Evolutionary conservation across 2,329 filamentous ascomycete species (phyloP).

Genomic region (Cadophora luteo-olivacea): DNA sequence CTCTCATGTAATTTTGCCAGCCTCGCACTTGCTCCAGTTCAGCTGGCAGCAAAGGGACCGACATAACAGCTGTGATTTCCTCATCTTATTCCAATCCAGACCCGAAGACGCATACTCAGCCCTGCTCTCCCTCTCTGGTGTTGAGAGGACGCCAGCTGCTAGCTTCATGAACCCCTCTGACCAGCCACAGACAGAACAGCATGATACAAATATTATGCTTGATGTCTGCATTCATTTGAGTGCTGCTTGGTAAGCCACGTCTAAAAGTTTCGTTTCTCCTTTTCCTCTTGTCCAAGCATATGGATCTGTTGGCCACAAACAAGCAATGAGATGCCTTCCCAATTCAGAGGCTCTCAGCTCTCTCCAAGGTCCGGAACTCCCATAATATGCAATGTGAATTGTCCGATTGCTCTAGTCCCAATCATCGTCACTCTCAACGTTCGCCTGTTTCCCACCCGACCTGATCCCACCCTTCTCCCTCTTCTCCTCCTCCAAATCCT

Average conservation of each 20-base stretch:
- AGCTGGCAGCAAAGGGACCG: too few relatives aligned
- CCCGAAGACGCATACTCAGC: too few relatives aligned
- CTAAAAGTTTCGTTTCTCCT: neutral
- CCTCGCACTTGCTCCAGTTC: too few relatives aligned
- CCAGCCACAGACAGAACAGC: too few relatives aligned
- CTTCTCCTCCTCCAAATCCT: constrained; percentile 43
- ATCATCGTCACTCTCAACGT: constrained; percentile 53
- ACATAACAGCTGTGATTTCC: too few relatives aligned
- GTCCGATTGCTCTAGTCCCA: constrained; percentile 54
- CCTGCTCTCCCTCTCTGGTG: too few relatives aligned
- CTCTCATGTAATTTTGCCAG: too few relatives aligned
- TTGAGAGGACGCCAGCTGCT: too few relatives aligned
- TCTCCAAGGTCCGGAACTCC: constrained; percentile 28
- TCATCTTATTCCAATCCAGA: too few relatives aligned
- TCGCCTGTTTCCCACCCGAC: constrained; percentile 36
- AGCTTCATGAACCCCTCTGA: too few relatives aligned
- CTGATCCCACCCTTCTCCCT: constrained; percentile 42
- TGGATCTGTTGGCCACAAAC: neutral
- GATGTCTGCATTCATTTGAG: neutral
- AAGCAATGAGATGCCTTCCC: neutral
- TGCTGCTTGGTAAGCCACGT: neutral
- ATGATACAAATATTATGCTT: too few relatives aligned
- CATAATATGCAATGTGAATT: neutral
- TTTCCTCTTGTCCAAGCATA: neutral
- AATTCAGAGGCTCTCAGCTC: constrained; percentile 11